Percentiles rank a stretch among this genome's conserved stretches.
These are phyloP conservation scores for Thermothielavioides terrestris DNA, from an alignment of 495 filamentous ascomycete species.

Conservation along the genomic window DNA sequence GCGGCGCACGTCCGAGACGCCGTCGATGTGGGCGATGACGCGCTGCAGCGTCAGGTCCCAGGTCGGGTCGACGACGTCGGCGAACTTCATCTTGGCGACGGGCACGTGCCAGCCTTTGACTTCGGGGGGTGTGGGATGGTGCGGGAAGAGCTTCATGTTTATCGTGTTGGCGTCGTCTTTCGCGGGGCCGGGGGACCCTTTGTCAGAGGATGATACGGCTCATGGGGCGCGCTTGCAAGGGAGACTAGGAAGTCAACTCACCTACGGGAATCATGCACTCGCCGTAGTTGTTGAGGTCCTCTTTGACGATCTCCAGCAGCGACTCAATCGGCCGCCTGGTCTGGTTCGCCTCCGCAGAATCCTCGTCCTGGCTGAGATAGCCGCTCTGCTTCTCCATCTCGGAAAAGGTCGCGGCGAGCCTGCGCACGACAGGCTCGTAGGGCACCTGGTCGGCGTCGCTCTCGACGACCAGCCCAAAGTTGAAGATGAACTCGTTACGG, in stretches of 20 bases:
- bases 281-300: conserved; percentile 93
- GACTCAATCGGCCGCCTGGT: conserved; percentile 58
- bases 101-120: conserved; percentile 86
- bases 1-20: conserved; percentile 74
- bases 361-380: conserved; percentile 55
- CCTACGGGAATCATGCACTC: conserved; percentile 96
- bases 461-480: conserved; percentile 77
- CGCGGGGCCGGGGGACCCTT: not conserved
- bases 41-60: conserved; percentile 87
- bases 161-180: conserved; percentile 88
- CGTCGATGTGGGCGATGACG: conserved; percentile 78
- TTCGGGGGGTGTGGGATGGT: conserved; percentile 64
- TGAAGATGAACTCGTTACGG: conserved; percentile 97
- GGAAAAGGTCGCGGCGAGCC: conserved; percentile 75
- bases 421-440: conserved; percentile 76
- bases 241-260: conserved; percentile 27
- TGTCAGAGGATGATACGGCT: not conserved
- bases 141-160: conserved; percentile 91
- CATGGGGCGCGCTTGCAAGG: not conserved
- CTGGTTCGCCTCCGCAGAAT: conserved; percentile 16
- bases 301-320: conserved; percentile 82
- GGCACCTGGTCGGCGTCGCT: conserved; percentile 53
- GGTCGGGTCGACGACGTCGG: conserved; percentile 63
- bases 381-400: conserved; percentile 79
- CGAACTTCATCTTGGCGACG: conserved; percentile 72